Evolutionary conservation across 129 eudicot species (phyloP).

Genomic region (Chrysanthemum seticuspe): DNA sequence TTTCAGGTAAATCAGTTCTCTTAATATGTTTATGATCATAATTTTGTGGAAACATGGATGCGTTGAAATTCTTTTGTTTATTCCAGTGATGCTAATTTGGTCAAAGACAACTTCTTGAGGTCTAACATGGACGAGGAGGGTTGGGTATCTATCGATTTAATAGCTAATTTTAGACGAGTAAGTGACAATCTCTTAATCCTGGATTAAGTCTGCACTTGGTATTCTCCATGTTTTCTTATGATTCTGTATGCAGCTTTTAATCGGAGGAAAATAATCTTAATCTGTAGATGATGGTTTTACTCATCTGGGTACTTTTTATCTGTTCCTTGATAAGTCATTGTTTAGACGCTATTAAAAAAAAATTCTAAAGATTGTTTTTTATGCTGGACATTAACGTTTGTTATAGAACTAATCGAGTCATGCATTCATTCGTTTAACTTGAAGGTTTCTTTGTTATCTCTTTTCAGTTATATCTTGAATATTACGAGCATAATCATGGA

Average conservation of each 20-base stretch:
- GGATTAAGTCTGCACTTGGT: not conserved
- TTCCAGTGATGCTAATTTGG: slow-evolving; percentile 62
- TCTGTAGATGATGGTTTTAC: not conserved
- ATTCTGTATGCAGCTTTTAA: not conserved
- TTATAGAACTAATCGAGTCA: not conserved
- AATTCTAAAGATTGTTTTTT: not conserved
- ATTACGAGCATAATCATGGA: not conserved
- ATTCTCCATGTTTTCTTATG: not conserved
- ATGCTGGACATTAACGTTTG: not conserved
- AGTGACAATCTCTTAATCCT: slow-evolving; percentile 22
- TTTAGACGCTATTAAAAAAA: not conserved
- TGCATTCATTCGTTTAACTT: not conserved
- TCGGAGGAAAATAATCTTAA: not conserved
- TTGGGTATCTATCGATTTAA: slow-evolving; percentile 60
- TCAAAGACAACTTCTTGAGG: slow-evolving; percentile 58
- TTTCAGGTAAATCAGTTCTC: slow-evolving; percentile 50
- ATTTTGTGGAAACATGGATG: not conserved
- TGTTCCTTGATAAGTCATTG: not conserved
- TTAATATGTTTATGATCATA: not conserved
- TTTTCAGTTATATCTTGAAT: not conserved
- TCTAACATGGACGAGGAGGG: slow-evolving; percentile 74
- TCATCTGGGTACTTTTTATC: not conserved
- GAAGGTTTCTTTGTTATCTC: not conserved
- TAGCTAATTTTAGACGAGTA: slow-evolving; percentile 71
- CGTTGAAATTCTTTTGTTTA: not conserved